phyloP scores from a whole-genome alignment of 2,329 filamentous ascomycete species.

The Rachicladosporium sp. region DNA sequence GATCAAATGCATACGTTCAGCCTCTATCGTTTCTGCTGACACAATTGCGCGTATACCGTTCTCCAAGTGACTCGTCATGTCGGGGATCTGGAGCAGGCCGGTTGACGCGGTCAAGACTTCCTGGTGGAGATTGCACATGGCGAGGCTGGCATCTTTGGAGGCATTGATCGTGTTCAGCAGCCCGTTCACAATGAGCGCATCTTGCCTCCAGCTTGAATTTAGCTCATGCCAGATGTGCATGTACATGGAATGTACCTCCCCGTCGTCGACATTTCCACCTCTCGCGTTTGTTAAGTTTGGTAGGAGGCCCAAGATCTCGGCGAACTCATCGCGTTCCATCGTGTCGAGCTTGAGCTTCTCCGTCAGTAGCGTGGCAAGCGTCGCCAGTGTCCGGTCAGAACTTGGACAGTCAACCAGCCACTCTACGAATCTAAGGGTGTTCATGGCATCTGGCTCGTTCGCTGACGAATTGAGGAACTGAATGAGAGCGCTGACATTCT shows the following conservation, averaged over 20 bases:
- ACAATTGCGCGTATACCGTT: too few species aligned
- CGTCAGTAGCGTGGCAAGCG: neutral
- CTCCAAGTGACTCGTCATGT: too few species aligned
- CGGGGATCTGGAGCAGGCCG: too few species aligned
- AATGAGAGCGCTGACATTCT: slow-evolving; percentile 6
- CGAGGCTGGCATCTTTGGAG: neutral
- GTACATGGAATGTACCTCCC: slow-evolving; percentile 1
- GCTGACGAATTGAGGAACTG: slow-evolving; percentile 14
- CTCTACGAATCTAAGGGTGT: slow-evolving; percentile 9
- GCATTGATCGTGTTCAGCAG: neutral
- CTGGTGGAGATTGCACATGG: too few species aligned
- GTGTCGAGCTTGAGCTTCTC: slow-evolving; percentile 3
- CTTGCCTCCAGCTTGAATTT: neutral
- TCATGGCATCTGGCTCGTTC: slow-evolving; percentile 15
- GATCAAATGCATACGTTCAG: too few species aligned
- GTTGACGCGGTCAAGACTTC: too few species aligned
- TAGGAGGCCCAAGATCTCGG: slow-evolving; percentile 1
- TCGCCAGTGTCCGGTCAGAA: neutral
- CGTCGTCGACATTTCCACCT: neutral
- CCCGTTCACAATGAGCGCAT: neutral
- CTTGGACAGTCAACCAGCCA: slow-evolving; percentile 10
- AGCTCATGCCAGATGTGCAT: neutral
- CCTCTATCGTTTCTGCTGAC: too few species aligned
- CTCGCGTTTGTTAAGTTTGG: neutral
- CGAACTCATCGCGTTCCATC: slow-evolving; percentile 2